A percentile compares a stretch with the other conserved stretches of the same genome.
Evolutionary conservation across 768 basidiomycete species (phyloP).

Genomic region (Lactifluus echinatus): DNA sequence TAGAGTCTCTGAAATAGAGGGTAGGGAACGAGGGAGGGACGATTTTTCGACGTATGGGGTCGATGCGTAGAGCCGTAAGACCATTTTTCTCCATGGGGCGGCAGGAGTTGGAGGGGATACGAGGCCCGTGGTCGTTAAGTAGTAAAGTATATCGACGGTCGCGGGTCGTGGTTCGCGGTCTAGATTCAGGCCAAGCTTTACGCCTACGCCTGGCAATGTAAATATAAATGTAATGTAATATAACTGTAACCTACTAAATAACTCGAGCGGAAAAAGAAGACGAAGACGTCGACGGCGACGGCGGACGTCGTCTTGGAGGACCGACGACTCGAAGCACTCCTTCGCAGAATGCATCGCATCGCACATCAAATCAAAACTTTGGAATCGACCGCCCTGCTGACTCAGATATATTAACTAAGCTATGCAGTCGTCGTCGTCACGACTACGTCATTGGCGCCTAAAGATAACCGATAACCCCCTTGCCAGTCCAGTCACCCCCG

Average conservation of each 20-base stretch:
- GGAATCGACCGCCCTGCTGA: too few species aligned
- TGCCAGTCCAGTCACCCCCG: not conserved
- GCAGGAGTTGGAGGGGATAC: not conserved
- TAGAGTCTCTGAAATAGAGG: constrained; percentile 43
- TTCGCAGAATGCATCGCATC: not conserved
- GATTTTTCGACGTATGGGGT: constrained; percentile 36
- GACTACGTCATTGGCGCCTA: not conserved
- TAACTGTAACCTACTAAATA: too few species aligned
- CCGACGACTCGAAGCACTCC: not conserved
- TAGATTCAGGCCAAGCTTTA: not conserved
- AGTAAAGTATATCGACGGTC: too few species aligned
- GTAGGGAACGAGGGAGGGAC: constrained; percentile 50
- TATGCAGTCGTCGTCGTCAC: not conserved
- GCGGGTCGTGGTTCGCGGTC: not conserved
- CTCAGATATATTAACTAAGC: not conserved
- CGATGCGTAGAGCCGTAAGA: not conserved
- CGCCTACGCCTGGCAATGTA: too few species aligned
- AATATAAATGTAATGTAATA: not conserved
- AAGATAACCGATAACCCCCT: not conserved
- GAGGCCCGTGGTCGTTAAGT: too few species aligned
- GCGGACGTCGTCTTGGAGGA: too few species aligned
- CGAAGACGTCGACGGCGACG: too few species aligned
- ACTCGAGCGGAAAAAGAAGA: not conserved
- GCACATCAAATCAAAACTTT: too few species aligned
- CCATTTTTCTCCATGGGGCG: constrained; percentile 5